Evolutionary conservation across 2,329 filamentous ascomycete genomes (phyloP).

Genomic region (Fusarium liriodendri): DNA sequence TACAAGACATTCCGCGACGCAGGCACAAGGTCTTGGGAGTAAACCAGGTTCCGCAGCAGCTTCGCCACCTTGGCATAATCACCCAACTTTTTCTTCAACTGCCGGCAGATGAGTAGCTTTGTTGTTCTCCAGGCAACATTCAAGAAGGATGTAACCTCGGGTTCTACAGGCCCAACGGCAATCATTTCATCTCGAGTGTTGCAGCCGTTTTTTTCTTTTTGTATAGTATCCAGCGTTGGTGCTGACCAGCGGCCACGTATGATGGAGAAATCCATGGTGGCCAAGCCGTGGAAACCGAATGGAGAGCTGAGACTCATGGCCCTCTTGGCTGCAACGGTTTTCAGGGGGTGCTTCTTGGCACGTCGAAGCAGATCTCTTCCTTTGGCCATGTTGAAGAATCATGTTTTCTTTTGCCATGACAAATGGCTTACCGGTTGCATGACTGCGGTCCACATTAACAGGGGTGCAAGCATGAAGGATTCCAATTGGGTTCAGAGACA

Average conservation of each 20-base stretch:
- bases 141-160: background rate
- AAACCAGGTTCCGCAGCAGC: background rate
- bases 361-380: background rate
- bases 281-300: background rate
- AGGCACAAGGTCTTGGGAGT: background rate
- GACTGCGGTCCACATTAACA: background rate
- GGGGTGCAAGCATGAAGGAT: background rate
- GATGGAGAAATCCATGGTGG: background rate
- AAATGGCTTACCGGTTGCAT: background rate
- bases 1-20: background rate
- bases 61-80: background rate
- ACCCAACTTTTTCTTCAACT: background rate
- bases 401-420: conserved; percentile 2
- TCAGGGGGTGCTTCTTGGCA: background rate
- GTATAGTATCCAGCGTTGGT: background rate
- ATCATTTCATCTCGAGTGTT: background rate
- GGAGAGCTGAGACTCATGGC: background rate
- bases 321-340: background rate
- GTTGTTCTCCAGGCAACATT: background rate
- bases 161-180: background rate
- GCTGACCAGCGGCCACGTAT: background rate
- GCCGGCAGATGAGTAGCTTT: background rate
- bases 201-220: background rate
- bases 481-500: background rate
- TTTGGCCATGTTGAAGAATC: background rate